phyloP scores from a whole-genome alignment of 2,329 filamentous ascomycete genomes.

The Ceratocystis diversiconidia region DNA sequence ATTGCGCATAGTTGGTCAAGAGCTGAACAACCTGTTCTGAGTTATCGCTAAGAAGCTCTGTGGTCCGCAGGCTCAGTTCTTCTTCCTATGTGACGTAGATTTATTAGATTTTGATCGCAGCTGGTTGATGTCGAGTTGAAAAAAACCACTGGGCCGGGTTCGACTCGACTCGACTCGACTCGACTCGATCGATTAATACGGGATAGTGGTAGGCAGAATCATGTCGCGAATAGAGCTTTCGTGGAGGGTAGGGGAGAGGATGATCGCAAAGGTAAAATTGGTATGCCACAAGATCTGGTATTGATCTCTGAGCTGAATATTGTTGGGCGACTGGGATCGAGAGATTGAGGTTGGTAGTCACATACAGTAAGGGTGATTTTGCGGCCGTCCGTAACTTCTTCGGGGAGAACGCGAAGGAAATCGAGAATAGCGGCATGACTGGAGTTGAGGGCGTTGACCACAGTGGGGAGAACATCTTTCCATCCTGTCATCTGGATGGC shows the following conservation, averaged over 20 bases:
- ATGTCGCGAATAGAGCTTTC: conserved; percentile 7
- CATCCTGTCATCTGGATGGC: conserved; percentile 93
- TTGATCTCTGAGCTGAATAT: conserved; percentile 12
- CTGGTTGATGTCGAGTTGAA: background rate
- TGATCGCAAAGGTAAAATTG: background rate
- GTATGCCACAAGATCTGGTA: conserved; percentile 3
- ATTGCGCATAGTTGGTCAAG: conserved; percentile 80
- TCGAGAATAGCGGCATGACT: conserved; percentile 83
- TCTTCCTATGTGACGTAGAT: conserved; percentile 61
- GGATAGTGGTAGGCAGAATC: background rate
- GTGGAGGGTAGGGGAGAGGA: conserved; percentile 1
- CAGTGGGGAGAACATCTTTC: conserved; percentile 78
- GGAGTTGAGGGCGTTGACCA: conserved; percentile 64
- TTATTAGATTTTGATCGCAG: conserved; percentile 31
- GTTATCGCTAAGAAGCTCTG: conserved; percentile 82
- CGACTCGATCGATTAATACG: conserved; percentile 7
- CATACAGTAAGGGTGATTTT: conserved; percentile 98
- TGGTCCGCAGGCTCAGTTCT: conserved; percentile 72
- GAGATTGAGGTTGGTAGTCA: conserved; percentile 38
- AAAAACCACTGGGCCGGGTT: background rate
- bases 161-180: conserved; percentile 11
- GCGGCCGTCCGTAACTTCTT: conserved; percentile 97
- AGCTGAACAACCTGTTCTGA: conserved; percentile 74
- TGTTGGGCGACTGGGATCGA: conserved; percentile 1
- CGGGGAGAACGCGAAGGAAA: conserved; percentile 89